These are phyloP conservation scores for Lolium perenne DNA, from an alignment of 176 grass and related monocot genomes.

Conservation along the genomic window DNA sequence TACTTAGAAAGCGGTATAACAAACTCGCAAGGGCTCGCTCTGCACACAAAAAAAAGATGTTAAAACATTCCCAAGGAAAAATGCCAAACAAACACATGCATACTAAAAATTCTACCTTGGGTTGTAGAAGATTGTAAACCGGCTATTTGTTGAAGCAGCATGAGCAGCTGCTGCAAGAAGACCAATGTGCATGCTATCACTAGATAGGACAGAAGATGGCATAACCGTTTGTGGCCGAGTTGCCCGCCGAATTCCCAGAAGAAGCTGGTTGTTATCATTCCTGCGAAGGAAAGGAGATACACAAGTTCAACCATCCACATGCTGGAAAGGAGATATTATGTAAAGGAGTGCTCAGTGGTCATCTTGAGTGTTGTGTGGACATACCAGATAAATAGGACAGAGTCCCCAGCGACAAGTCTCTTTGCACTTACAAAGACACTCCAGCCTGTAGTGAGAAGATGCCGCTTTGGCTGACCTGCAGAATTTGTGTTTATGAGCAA, in stretches of 20 bases:
- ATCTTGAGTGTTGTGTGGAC: constrained; percentile 2
- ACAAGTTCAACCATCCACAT: constrained; percentile 2
- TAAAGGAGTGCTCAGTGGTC: not conserved
- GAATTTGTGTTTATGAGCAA: constrained; percentile 25
- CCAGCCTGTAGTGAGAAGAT: constrained; percentile 98
- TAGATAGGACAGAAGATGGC: constrained; percentile 99
- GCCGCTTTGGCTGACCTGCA: constrained; percentile 96
- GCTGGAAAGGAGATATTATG: not conserved
- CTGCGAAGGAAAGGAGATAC: constrained; percentile 45
- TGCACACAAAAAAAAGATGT: constrained; percentile 40
- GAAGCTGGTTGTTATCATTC: constrained; percentile 96
- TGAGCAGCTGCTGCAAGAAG: constrained; percentile 97
- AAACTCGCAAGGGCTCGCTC: constrained; percentile 97
- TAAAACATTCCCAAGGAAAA: constrained; percentile 7
- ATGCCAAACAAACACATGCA: not conserved
- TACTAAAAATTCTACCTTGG: constrained; percentile 65
- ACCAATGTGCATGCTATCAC: constrained; percentile 99
- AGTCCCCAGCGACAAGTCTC: constrained; percentile 93
- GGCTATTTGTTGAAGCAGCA: constrained; percentile 94
- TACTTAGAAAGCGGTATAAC: constrained; percentile 93
- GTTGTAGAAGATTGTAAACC: constrained; percentile 99
- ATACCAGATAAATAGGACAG: constrained; percentile 98
- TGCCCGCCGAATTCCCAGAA: constrained; percentile 92
- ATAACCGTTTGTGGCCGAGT: constrained; percentile 88
- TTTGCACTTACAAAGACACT: constrained; percentile 99